phyloP scores from a whole-genome alignment of 495 filamentous ascomycete genomes.

The Hypoxylon intermedium region DNA sequence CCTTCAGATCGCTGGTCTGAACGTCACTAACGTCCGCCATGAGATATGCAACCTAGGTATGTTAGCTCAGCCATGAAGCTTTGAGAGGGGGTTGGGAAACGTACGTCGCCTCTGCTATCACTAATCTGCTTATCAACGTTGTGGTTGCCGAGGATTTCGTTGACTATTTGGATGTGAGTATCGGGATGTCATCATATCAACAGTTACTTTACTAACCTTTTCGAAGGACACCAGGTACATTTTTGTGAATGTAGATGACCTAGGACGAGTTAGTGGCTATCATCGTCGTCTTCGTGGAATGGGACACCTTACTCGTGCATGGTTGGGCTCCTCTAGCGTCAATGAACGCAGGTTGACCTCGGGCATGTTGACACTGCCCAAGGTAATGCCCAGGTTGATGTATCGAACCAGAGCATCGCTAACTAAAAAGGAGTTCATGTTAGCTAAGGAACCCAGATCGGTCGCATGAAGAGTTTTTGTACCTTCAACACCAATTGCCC shows the following conservation, averaged over 20 bases:
- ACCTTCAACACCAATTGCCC: constrained; percentile 90
- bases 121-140: constrained; percentile 99
- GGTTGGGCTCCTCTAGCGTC: constrained; percentile 84
- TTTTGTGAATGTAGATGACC: constrained; percentile 94
- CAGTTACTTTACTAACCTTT: constrained; percentile 61
- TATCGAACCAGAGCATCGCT: constrained; percentile 84
- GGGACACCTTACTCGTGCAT: constrained; percentile 70
- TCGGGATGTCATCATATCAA: constrained; percentile 1
- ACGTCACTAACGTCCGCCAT: constrained; percentile 98
- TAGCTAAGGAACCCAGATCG: not conserved
- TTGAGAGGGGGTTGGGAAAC: constrained; percentile 30
- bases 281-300: not conserved
- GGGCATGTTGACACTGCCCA: constrained; percentile 94
- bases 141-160: constrained; percentile 89
- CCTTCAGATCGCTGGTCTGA: constrained; percentile 78
- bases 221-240: constrained; percentile 91
- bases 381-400: constrained; percentile 88
- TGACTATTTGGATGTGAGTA: constrained; percentile 63
- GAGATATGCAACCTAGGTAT: constrained; percentile 78
- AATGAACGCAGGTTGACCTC: constrained; percentile 87
- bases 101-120: constrained; percentile 87
- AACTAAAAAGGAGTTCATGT: constrained; percentile 54
- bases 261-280: constrained; percentile 39
- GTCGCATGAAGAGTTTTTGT: not conserved
- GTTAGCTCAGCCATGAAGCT: constrained; percentile 24